Evolutionary conservation across 2,329 filamentous ascomycete genomes (phyloP), one percentile per base, ranked within the genome.

Genomic region (Domatiomyces globalis): DNA sequence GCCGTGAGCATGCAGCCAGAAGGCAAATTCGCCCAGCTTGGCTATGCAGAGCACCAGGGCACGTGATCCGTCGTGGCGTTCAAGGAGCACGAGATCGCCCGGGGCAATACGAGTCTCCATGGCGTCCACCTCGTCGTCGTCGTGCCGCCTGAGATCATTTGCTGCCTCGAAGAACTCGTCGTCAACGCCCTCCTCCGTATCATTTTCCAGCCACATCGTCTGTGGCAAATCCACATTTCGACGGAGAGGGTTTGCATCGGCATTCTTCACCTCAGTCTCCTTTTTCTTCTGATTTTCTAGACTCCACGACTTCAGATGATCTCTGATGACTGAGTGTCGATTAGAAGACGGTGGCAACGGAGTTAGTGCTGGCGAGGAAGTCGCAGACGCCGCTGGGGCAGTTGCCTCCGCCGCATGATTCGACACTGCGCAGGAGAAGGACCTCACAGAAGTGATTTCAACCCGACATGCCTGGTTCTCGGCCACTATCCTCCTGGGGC

Each of bases 301-400:
- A 18, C 47, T 48, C 56, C 56, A 58, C 46, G 50, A 47, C 51
- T 49, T 52, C 19, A 58, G 33, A 19, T 58, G 56, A 45, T 54
- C 52, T 4, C 56, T 50, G 39, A 58, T 54, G 12, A 49, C 36
- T 10, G 55, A 55, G 1, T 22, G 12, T 15, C 25, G 36, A n/a
- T 39, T 20, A 36, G 46, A 43, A 43, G n/a, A 9, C 12, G 9
- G 20, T 33, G 49, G 39, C 25, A 6, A 22, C 10, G 12, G 15
- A 5, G 4, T 15, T 39, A 10, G 4, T 5, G 10, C 33, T 39
- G 33, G 33, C 33, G 33, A 10, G 33, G 10, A 15, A 15, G 33
- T 7, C 2, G 15, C 33, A 39, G 33, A 15, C 4, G 9, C 12
- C 5, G 33, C 12, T 15, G 33, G 33, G 12, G 33, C 33, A 39